phyloP scores from a whole-genome alignment of 2,329 filamentous ascomycete genomes.

The Rhynchosporium graminicola region DNA sequence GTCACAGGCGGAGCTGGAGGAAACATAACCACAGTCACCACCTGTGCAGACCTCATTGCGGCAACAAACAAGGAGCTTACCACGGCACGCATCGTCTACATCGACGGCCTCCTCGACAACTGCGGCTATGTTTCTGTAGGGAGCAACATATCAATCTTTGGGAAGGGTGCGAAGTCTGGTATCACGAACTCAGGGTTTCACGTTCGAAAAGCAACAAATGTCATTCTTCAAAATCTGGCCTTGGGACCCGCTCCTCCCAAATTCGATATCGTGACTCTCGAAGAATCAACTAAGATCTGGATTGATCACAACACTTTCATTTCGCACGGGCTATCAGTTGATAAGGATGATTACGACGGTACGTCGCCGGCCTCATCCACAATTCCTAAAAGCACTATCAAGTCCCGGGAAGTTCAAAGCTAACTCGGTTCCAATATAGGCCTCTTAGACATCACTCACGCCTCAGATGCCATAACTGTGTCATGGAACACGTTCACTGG shows the following conservation, averaged over 20 bases:
- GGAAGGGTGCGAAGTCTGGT: conserved; percentile 43
- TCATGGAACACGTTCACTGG: conserved; percentile 19
- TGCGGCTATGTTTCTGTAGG: conserved; percentile 43
- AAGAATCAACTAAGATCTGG: conserved; percentile 44
- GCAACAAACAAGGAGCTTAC: conserved; percentile 13
- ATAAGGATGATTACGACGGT: conserved; percentile 19
- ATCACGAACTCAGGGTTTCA: conserved; percentile 48
- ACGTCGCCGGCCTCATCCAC: background rate
- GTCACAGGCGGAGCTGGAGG: conserved; percentile 16
- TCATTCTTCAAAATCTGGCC: conserved; percentile 54
- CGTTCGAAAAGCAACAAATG: conserved; percentile 49
- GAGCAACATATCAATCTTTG: conserved; percentile 48
- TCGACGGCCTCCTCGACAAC: conserved; percentile 45
- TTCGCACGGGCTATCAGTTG: conserved; percentile 25
- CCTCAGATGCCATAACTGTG: conserved; percentile 13
- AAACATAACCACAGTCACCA: conserved; percentile 10
- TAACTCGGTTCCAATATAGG: background rate
- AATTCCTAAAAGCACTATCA: background rate
- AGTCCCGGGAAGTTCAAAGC: background rate
- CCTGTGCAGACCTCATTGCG: conserved; percentile 7
- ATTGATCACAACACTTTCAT: conserved; percentile 36
- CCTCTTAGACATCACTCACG: conserved; percentile 18
- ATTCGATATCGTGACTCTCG: conserved; percentile 51
- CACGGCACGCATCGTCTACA: conserved; percentile 42
- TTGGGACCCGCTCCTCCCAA: conserved; percentile 48